Evolutionary conservation across 2,329 filamentous ascomycete genomes (phyloP).

Genomic region (Hypoxylon sp.): DNA sequence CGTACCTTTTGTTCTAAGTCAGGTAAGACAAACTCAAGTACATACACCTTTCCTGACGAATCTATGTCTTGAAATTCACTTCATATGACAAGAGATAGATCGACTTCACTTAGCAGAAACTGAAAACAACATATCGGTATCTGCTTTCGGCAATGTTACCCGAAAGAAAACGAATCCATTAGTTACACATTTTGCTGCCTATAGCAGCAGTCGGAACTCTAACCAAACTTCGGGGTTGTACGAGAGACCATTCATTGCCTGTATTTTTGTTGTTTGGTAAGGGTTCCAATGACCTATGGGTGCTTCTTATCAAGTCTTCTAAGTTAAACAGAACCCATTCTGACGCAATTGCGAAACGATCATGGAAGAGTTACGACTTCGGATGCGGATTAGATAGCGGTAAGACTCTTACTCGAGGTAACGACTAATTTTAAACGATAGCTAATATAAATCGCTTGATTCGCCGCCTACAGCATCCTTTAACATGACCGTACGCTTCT

Average conservation of each 20-base stretch:
- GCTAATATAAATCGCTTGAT: background rate
- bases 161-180: conserved; percentile 1
- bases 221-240: conserved; percentile 7
- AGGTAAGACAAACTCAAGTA: conserved; percentile 11
- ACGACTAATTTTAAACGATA: background rate
- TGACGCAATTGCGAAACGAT: background rate
- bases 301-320: background rate
- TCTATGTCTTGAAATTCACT: background rate
- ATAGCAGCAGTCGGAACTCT: conserved; percentile 5
- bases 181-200: background rate
- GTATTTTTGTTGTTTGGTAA: background rate
- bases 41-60: background rate
- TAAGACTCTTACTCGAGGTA: background rate
- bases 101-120: background rate
- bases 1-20: conserved; percentile 4
- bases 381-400: background rate
- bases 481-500: background rate
- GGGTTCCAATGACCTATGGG: background rate
- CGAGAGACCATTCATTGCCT: background rate
- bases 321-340: background rate
- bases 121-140: background rate
- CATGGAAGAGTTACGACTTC: background rate
- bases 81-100: background rate
- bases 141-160: background rate
- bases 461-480: background rate